These are phyloP conservation scores for Boletus pseudo-olivaceus DNA, from an alignment of 768 basidiomycete genomes.

Conservation along the genomic window DNA sequence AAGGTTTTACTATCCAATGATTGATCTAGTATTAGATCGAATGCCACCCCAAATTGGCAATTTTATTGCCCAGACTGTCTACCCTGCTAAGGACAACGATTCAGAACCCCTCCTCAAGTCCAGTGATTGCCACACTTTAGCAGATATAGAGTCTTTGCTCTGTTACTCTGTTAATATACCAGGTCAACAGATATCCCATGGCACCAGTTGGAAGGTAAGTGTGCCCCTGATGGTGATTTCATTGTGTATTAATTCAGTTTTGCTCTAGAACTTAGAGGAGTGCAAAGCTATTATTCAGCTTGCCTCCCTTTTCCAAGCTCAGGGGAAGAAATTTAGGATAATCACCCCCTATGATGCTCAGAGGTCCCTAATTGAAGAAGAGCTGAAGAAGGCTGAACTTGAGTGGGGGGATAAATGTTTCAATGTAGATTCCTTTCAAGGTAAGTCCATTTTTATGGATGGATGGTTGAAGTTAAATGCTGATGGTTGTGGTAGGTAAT, in stretches of 20 bases:
- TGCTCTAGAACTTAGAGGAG: slow-evolving; percentile 58
- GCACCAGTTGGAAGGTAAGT: slow-evolving; percentile 40
- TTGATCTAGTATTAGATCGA: slow-evolving; percentile 49
- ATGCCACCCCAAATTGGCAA: slow-evolving; percentile 80
- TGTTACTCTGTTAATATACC: slow-evolving; percentile 65
- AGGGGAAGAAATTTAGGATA: slow-evolving; percentile 52
- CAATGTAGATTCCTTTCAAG: slow-evolving; percentile 81
- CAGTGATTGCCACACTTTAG: slow-evolving; percentile 45
- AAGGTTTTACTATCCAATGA: background rate
- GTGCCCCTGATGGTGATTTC: background rate
- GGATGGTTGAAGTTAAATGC: background rate
- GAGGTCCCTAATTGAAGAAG: slow-evolving; percentile 52
- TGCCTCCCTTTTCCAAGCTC: slow-evolving; percentile 51
- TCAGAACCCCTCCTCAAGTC: slow-evolving; percentile 45
- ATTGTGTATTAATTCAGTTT: background rate
- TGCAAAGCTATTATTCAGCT: slow-evolving; percentile 52
- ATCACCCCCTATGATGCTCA: slow-evolving; percentile 85
- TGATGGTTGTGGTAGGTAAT: slow-evolving; percentile 52
- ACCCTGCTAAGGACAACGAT: slow-evolving; percentile 43
- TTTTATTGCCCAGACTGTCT: slow-evolving; percentile 67
- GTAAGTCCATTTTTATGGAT: slow-evolving; percentile 34
- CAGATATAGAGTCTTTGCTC: slow-evolving; percentile 36
- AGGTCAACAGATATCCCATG: slow-evolving; percentile 34
- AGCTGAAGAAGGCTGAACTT: slow-evolving; percentile 48
- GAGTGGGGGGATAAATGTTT: slow-evolving; percentile 68